Evolutionary conservation across 2,329 filamentous ascomycete species (phyloP), one percentile per base, ranked within the genome.

Genomic region (Trichoderma asperellum): DNA sequence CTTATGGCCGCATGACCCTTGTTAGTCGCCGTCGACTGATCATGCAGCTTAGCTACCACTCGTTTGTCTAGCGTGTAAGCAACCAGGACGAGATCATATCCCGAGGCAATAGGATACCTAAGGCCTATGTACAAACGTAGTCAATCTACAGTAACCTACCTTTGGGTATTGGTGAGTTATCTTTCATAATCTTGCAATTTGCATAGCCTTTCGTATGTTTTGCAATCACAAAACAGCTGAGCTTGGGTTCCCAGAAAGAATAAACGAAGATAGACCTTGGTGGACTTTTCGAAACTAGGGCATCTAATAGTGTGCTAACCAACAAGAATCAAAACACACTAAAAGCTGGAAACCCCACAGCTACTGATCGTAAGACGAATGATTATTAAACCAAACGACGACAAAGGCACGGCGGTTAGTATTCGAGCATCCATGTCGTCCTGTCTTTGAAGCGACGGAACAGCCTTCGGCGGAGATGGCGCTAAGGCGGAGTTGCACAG

Each of bases 341-440:
- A 29, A 2, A 18, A 27, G 16, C 24, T 14, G 40, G 18, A 11
- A 56, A 56, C 62, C 62, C 62, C 62, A 49, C 62, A 65, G 52
- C 35, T 43, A 40, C 11, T 43, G 29, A 29, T 34, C 49, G 47
- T 52, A 43, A 62, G 32, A 62, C 59, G 60, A 63, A 47, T 14
- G 63, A 66, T 66, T 58, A 49, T 57, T 66, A 58, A 66, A 65
- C 53, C 27, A 27, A 57, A 35, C 11, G 7, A 58, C 53, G 37
- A n/a, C 35, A 53, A 4, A 12, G 21, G 1, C 43, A 35, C 62
- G 35, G 62, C 32, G 21, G 7, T 65, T 34, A 14, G 24, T 65
- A 56, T 57, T 65, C 11, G 35, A 58, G 24, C 29, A 43, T 57
- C 16, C 18, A 24, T 32, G 21, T 14, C 34, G 8, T 34, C 37